Evolutionary conservation across 768 basidiomycete genomes (phyloP).

Genomic region (Thelephora ganbajun): DNA sequence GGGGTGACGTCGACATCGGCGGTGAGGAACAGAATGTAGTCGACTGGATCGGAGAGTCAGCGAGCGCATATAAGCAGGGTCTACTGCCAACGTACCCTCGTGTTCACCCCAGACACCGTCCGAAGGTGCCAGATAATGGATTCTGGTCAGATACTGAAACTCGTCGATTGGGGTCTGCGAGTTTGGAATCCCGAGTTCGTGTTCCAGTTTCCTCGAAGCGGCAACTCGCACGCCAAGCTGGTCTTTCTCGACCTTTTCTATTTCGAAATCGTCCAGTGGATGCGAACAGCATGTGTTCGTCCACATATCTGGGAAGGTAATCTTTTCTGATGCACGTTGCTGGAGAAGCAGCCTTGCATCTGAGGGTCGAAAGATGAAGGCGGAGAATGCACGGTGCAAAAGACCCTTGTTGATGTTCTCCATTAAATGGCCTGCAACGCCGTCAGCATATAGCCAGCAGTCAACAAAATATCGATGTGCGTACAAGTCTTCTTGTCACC

Average conservation of each 20-base stretch:
- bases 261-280: slow-evolving; percentile 83
- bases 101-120: slow-evolving; percentile 95
- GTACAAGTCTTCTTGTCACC: slow-evolving; percentile 93
- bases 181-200: slow-evolving; percentile 87
- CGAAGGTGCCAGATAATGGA: slow-evolving; percentile 94
- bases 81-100: slow-evolving; percentile 50
- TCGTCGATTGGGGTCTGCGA: slow-evolving; percentile 65
- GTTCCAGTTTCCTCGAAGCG: slow-evolving; percentile 90
- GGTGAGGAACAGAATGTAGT: slow-evolving; percentile 94
- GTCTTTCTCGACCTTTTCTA: slow-evolving; percentile 60
- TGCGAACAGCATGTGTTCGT: slow-evolving; percentile 99
- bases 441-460: not conserved
- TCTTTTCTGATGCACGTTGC: slow-evolving; percentile 94
- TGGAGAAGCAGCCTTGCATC: slow-evolving; percentile 91
- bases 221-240: slow-evolving; percentile 80
- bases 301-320: slow-evolving; percentile 99
- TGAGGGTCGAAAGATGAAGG: slow-evolving; percentile 87
- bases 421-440: slow-evolving; percentile 79
- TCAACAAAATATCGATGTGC: slow-evolving; percentile 15
- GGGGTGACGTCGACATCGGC: slow-evolving; percentile 71
- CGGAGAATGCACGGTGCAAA: slow-evolving; percentile 95
- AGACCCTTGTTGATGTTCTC: slow-evolving; percentile 89
- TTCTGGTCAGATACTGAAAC: slow-evolving; percentile 90
- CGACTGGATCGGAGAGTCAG: slow-evolving; percentile 39
- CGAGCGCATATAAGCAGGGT: not conserved